These are phyloP conservation scores for Xylaria flabelliformis DNA, from an alignment of 495 filamentous ascomycete genomes.

Conservation along the genomic window DNA sequence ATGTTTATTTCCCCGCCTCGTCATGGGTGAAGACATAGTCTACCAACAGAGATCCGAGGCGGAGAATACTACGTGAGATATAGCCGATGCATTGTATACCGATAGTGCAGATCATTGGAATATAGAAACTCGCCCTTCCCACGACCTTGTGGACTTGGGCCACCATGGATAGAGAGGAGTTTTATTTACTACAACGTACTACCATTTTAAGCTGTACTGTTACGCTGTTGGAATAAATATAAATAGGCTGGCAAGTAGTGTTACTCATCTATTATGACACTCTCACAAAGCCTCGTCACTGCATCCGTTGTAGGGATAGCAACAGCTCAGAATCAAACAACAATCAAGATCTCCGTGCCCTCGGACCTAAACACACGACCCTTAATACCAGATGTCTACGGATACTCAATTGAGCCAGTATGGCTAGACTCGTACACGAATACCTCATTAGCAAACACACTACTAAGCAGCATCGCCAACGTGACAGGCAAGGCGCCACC, in stretches of 20 bases:
- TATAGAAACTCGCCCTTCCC: conserved; percentile 5
- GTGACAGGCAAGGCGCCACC: conserved; percentile 36
- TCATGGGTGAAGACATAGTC: conserved; percentile 3
- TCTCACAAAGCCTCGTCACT: conserved; percentile 15
- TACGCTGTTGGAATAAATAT: no score
- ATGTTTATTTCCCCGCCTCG: conserved; percentile 18
- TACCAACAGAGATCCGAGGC: not conserved
- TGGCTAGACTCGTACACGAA: conserved; percentile 41
- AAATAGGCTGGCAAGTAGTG: not conserved
- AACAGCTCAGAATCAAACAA: conserved; percentile 27
- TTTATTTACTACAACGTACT: not conserved
- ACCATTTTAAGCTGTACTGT: not conserved
- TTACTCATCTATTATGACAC: not conserved
- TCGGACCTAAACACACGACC: conserved; percentile 26
- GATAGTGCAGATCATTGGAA: not conserved
- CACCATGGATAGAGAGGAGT: not conserved
- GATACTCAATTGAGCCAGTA: conserved; percentile 41
- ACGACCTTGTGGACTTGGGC: not conserved
- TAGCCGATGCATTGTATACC: not conserved
- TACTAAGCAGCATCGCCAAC: conserved; percentile 33
- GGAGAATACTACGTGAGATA: conserved; percentile 12
- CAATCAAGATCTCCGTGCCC: conserved; percentile 28
- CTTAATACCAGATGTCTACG: conserved; percentile 36
- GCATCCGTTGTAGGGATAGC: conserved; percentile 26
- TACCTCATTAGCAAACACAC: conserved; percentile 33